These are phyloP conservation scores for Ilyonectria robusta DNA, from an alignment of 2,329 filamentous ascomycete genomes.

Conservation along the genomic window DNA sequence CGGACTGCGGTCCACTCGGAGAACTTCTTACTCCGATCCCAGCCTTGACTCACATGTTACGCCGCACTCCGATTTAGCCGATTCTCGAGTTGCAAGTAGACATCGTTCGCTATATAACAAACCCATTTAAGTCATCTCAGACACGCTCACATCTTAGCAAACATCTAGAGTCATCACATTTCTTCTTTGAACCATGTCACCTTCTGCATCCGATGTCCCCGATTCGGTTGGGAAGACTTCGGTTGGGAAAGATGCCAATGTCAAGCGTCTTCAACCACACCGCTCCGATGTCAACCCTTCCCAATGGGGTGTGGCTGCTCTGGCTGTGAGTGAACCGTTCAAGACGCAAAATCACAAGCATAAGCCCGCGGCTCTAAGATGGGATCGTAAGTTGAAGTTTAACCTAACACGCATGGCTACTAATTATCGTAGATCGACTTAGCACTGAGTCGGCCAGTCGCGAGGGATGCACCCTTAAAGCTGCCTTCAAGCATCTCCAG, in stretches of 20 bases:
- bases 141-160: not conserved
- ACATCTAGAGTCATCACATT: not conserved
- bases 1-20: not conserved
- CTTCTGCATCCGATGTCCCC: not conserved
- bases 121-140: not conserved
- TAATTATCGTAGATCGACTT: not conserved
- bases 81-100: not conserved
- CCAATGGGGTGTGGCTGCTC: slow-evolving; percentile 17
- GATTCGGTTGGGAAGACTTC: not conserved
- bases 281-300: not conserved
- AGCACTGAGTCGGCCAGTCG: slow-evolving; percentile 1
- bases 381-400: slow-evolving; percentile 2
- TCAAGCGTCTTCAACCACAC: not conserved
- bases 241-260: not conserved
- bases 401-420: not conserved
- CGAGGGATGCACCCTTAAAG: not conserved
- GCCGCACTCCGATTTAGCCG: not conserved
- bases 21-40: not conserved
- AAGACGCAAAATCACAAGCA: not conserved
- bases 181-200: not conserved
- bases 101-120: not conserved
- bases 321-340: slow-evolving; percentile 8
- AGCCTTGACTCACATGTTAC: not conserved
- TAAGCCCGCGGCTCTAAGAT: slow-evolving; percentile 1
- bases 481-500: slow-evolving; percentile 11